phyloP scores from a whole-genome alignment of 129 eudicot species.

The Erigeron canadensis region DNA sequence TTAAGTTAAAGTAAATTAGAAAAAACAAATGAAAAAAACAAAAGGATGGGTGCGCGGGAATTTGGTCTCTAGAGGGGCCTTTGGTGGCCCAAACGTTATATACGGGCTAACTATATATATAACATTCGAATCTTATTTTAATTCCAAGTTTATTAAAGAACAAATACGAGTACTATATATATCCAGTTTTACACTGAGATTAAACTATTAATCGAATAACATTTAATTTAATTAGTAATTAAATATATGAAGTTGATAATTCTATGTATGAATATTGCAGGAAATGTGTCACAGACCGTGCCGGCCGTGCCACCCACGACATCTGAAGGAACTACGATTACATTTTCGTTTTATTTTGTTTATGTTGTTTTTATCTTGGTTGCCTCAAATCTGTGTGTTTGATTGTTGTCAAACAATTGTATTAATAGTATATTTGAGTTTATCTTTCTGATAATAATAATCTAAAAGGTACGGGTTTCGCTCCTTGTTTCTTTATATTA shows the following conservation, averaged over 20 bases:
- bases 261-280: constrained; percentile 9
- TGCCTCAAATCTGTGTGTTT: constrained; percentile 16
- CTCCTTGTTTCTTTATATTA: too few species aligned
- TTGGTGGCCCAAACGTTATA: too few species aligned
- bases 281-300: constrained; percentile 16
- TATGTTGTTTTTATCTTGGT: constrained; percentile 19
- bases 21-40: too few species aligned
- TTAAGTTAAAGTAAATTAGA: too few species aligned
- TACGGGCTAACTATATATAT: not conserved
- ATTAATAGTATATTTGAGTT: not conserved
- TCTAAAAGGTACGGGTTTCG: too few species aligned
- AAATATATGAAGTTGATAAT: not conserved
- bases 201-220: not conserved
- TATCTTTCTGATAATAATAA: too few species aligned
- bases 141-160: too few species aligned
- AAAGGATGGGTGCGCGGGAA: too few species aligned
- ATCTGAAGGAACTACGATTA: constrained; percentile 20
- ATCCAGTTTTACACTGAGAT: not conserved
- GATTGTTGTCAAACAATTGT: constrained; percentile 6
- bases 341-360: constrained; percentile 9
- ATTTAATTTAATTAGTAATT: not conserved
- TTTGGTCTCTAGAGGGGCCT: too few species aligned
- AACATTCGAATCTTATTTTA: not conserved
- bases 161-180: not conserved
- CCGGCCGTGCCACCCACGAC: constrained; percentile 13